A percentile compares a stretch with the other conserved stretches of the same genome.
Evolutionary conservation across 768 basidiomycete species (phyloP).

Genomic region (Amylocystis lapponica): DNA sequence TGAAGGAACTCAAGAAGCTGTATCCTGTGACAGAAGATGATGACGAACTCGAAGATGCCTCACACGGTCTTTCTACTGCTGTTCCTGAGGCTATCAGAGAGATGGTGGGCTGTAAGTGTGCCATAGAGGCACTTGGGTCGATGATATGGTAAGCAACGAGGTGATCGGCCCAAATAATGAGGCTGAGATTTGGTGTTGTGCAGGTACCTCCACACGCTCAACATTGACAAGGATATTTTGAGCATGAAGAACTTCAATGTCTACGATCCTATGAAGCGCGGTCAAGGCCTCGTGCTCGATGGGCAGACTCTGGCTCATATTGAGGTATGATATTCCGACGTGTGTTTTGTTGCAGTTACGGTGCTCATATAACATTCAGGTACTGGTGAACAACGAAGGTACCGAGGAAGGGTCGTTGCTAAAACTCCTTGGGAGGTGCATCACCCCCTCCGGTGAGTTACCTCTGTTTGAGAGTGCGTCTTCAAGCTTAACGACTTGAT

Average conservation of each 20-base stretch:
- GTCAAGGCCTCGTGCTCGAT: conserved; percentile 82
- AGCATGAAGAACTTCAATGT: conserved; percentile 97
- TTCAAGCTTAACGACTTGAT: conserved; percentile 7
- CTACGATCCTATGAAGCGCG: conserved; percentile 91
- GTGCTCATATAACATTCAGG: conserved; percentile 31
- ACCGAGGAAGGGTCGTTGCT: conserved; percentile 87
- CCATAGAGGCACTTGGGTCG: conserved; percentile 83
- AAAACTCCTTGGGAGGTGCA: conserved; percentile 74
- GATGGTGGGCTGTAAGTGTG: conserved; percentile 57
- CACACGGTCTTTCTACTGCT: conserved; percentile 27
- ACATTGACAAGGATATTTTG: conserved; percentile 92
- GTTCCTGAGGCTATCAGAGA: conserved; percentile 71
- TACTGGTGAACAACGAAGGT: conserved; percentile 90
- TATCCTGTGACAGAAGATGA: conserved; percentile 45
- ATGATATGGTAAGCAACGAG: conserved; percentile 73
- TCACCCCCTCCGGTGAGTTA: conserved; percentile 82
- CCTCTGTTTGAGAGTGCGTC: neutral
- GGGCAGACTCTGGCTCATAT: conserved; percentile 94
- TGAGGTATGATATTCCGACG: conserved; percentile 69
- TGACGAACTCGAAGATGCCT: conserved; percentile 43
- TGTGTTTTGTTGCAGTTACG: no score
- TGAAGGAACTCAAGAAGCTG: conserved; percentile 60
- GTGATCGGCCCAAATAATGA: conserved; percentile 15
- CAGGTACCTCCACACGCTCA: conserved; percentile 86
- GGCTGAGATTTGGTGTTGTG: neutral